These are phyloP conservation scores for Meyerozyma elateridarum DNA, from an alignment of 1,139 yeast species.

Conservation along the genomic window DNA sequence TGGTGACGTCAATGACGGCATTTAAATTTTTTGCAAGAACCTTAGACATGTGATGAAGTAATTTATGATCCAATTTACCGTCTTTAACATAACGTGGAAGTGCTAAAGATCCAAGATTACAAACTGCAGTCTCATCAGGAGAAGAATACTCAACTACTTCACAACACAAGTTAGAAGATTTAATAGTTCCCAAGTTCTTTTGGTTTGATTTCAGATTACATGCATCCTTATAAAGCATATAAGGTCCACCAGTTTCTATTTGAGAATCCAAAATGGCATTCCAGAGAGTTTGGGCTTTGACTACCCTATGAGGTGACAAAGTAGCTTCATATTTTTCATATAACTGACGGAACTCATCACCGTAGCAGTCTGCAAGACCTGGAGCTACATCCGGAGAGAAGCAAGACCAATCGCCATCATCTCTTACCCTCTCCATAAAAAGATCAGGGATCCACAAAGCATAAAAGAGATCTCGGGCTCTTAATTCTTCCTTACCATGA, in stretches of 20 bases:
- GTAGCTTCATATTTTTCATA: conserved; percentile 69
- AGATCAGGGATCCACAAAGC: conserved; percentile 92
- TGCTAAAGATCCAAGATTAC: conserved; percentile 85
- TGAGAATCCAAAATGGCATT: conserved; percentile 82
- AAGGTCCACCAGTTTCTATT: conserved; percentile 91
- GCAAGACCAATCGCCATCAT: conserved; percentile 74
- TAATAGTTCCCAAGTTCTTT: conserved; percentile 81
- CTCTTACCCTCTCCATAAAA: conserved; percentile 84
- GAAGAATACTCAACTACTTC: conserved; percentile 86
- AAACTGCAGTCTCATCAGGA: conserved; percentile 86
- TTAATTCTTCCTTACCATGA: conserved; percentile 86
- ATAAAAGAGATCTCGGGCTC: conserved; percentile 86
- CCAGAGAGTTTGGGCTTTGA: conserved; percentile 88
- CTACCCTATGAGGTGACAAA: conserved; percentile 64
- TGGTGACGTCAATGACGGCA: conserved; percentile 52
- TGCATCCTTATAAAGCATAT: conserved; percentile 86
- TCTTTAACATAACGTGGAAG: conserved; percentile 63
- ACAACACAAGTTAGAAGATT: conserved; percentile 85
- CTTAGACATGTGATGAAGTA: conserved; percentile 50
- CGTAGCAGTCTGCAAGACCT: conserved; percentile 74
- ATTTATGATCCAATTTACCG: conserved; percentile 46
- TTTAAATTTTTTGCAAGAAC: conserved; percentile 53
- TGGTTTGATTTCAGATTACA: conserved; percentile 82
- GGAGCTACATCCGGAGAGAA: conserved; percentile 89
- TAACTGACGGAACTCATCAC: conserved; percentile 71